phyloP scores from a whole-genome alignment of 768 basidiomycete genomes.

The Pisolithus albus region DNA sequence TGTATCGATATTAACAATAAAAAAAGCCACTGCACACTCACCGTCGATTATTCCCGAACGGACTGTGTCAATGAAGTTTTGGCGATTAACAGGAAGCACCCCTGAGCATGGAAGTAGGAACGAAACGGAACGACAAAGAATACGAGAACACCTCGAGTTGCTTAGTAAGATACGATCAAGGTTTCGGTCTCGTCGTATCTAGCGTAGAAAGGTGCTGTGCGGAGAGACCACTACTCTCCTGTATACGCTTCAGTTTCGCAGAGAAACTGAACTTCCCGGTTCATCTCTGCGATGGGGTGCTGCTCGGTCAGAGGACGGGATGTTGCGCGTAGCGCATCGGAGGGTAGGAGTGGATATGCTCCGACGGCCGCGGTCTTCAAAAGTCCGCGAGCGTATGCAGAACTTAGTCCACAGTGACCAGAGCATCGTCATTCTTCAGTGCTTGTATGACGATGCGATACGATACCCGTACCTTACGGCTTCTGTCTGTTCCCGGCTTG shows the following conservation, averaged over 20 bases:
- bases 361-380: constrained; percentile 55
- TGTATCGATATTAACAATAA: no score
- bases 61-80: no score
- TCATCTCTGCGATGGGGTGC: constrained; percentile 37
- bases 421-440: constrained; percentile 5
- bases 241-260: constrained; percentile 47
- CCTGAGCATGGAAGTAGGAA: no score
- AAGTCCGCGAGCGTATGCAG: constrained; percentile 40
- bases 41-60: no score
- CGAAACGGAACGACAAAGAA: no score
- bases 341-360: constrained; percentile 47
- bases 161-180: background rate
- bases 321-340: constrained; percentile 7
- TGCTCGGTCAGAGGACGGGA: constrained; percentile 28
- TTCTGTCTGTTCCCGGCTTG: constrained; percentile 48
- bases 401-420: constrained; percentile 44
- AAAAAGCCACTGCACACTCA: no score
- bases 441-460: no score
- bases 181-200: background rate
- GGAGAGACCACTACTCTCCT: constrained; percentile 51
- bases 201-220: constrained; percentile 31
- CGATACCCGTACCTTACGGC: constrained; percentile 27
- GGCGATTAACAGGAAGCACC: no score
- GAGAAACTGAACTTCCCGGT: constrained; percentile 35
- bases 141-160: no score